These are phyloP conservation scores for Tritrichomonas foetus DNA, from an alignment of 208 protist species.

Conservation along the genomic window DNA sequence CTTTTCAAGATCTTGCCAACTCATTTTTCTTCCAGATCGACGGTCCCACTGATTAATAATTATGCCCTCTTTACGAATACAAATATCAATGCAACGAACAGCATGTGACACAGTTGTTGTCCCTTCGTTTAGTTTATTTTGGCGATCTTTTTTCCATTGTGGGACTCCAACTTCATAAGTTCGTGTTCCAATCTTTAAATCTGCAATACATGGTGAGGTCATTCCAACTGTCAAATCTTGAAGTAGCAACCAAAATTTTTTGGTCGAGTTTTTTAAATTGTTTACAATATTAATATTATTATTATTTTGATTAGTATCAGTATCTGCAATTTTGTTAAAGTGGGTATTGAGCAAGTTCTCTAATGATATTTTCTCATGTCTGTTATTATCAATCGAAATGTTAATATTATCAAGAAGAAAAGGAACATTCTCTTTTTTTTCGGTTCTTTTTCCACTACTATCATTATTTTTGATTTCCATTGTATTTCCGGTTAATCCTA, in stretches of 20 bases:
- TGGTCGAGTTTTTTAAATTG: too few species aligned
- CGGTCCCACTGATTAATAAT: neutral
- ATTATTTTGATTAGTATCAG: too few species aligned
- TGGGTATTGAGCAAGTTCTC: too few species aligned
- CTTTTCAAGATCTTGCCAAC: neutral
- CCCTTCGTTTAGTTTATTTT: neutral
- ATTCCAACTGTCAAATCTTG: neutral
- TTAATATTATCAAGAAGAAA: too few species aligned
- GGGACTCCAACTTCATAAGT: neutral
- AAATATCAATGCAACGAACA: neutral
- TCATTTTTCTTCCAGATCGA: neutral
- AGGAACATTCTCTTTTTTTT: too few species aligned
- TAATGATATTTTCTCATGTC: too few species aligned
- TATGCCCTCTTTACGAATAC: neutral
- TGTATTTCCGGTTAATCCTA: too few species aligned
- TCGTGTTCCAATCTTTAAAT: slow-evolving; percentile 14
- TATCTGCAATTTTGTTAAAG: too few species aligned
- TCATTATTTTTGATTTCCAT: too few species aligned
- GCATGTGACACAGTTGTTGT: neutral
- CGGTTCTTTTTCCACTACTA: too few species aligned
- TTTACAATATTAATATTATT: too few species aligned
- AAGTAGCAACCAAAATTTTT: neutral
- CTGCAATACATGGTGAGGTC: neutral
- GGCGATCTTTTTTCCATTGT: neutral
- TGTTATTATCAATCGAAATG: too few species aligned